These are phyloP conservation scores for Cercospora nicotianae DNA, from an alignment of 2,329 filamentous ascomycete genomes.

Conservation along the genomic window DNA sequence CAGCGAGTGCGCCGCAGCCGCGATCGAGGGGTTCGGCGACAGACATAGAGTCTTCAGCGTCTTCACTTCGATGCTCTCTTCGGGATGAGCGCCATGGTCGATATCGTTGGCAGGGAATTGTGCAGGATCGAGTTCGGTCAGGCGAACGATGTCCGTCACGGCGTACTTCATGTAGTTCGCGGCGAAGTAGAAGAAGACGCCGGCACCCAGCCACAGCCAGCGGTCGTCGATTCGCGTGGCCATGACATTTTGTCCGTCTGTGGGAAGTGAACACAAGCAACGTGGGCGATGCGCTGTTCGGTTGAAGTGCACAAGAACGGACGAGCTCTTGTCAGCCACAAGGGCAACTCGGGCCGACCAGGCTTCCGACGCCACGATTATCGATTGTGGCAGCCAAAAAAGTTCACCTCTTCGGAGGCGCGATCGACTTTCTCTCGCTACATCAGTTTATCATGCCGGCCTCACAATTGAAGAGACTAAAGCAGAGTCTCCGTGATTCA, in stretches of 20 bases:
- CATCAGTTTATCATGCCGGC: slow-evolving; percentile 67
- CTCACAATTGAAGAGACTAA: slow-evolving; percentile 94
- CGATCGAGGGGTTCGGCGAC: slow-evolving; percentile 47
- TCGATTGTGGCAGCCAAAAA: slow-evolving; percentile 21
- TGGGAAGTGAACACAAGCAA: neutral
- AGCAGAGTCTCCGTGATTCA: slow-evolving; percentile 83
- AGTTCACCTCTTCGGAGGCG: slow-evolving; percentile 16
- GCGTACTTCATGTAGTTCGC: slow-evolving; percentile 58
- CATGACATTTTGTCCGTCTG: slow-evolving; percentile 16
- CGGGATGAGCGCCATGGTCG: slow-evolving; percentile 55
- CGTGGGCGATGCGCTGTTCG: neutral
- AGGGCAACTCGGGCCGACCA: neutral
- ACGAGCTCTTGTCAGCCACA: neutral
- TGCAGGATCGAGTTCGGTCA: slow-evolving; percentile 65
- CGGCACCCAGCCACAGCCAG: slow-evolving; percentile 50
- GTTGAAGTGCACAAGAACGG: neutral
- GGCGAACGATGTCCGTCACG: slow-evolving; percentile 61
- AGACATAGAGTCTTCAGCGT: slow-evolving; percentile 45
- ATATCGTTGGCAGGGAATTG: slow-evolving; percentile 74
- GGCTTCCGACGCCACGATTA: slow-evolving; percentile 4
- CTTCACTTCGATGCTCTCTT: slow-evolving; percentile 41
- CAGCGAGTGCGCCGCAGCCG: slow-evolving; percentile 38
- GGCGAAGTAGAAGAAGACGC: slow-evolving; percentile 60
- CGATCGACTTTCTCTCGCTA: neutral
- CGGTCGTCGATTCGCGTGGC: slow-evolving; percentile 38